Conservation (phyloP, 1,284 basidiomycete genomes). For the Ceratobasidium sp. region DNA sequence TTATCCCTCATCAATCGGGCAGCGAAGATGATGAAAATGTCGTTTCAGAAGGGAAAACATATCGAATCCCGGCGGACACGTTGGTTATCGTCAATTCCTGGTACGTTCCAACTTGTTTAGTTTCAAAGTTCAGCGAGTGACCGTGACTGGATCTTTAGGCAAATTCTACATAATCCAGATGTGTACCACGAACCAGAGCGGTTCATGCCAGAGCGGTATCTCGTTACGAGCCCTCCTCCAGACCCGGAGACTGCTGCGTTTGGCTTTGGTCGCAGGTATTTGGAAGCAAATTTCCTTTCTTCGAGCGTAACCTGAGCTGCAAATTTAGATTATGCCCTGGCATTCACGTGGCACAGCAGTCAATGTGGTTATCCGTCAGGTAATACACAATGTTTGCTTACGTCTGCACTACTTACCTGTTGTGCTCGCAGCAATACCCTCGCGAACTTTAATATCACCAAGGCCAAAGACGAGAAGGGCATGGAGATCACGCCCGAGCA, state of each 20-base stretch:
- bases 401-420: background rate
- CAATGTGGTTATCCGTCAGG: constrained; percentile 23
- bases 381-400: background rate
- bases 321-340: constrained; percentile 7
- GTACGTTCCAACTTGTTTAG: background rate
- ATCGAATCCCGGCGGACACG: constrained; percentile 13
- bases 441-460: constrained; percentile 23
- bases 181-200: constrained; percentile 7
- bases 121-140: background rate
- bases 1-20: constrained; percentile 8
- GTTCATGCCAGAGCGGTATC: constrained; percentile 15
- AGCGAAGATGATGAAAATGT: constrained; percentile 7
- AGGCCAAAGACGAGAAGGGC: constrained; percentile 27
- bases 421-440: constrained; percentile 1
- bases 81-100: constrained; percentile 9
- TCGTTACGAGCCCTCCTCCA: constrained; percentile 8
- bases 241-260: constrained; percentile 12
- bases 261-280: constrained; percentile 27
- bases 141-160: background rate
- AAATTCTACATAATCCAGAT: constrained; percentile 20
- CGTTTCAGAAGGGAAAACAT: background rate
- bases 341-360: constrained; percentile 25
- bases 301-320: background rate
- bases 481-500: constrained; percentile 10
- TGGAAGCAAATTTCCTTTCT: background rate